Conservation (phyloP, 208 protist species). For the Kentomonas sorsogonicus region DNA sequence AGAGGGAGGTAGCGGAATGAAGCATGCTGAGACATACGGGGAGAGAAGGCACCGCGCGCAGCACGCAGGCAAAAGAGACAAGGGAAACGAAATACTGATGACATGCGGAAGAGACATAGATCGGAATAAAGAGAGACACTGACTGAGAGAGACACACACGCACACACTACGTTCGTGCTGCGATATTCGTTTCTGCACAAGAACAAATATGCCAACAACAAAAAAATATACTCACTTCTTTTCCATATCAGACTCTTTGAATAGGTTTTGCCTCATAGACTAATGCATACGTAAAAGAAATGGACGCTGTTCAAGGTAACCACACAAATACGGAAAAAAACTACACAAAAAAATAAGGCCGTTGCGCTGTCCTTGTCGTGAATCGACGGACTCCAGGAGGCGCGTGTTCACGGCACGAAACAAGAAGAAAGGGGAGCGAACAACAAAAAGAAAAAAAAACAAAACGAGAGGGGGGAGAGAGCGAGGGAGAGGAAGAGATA, state of each 20-base stretch:
- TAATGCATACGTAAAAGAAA: background rate
- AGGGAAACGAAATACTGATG: slow-evolving; percentile 9
- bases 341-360: background rate
- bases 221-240: slow-evolving; percentile 3
- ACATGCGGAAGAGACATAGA: background rate
- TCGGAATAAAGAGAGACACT: background rate
- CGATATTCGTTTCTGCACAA: too few species aligned
- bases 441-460: background rate
- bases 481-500: too few species aligned
- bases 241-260: too few species aligned
- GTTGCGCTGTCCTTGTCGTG: background rate
- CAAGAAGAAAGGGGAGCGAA: background rate
- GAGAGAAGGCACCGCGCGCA: slow-evolving; percentile 9
- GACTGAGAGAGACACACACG: too few species aligned
- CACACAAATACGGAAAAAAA: slow-evolving; percentile 12
- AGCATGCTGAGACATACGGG: background rate
- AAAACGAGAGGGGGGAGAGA: too few species aligned
- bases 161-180: too few species aligned
- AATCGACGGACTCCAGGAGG: background rate
- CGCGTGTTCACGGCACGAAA: background rate
- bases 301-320: background rate
- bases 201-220: too few species aligned
- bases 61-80: slow-evolving; percentile 14
- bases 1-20: slow-evolving; percentile 1
- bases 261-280: background rate